Evolutionary conservation across 345 rosid species (phyloP), one percentile per base, ranked within the genome.

Genomic region (Syzygium aqueum): DNA sequence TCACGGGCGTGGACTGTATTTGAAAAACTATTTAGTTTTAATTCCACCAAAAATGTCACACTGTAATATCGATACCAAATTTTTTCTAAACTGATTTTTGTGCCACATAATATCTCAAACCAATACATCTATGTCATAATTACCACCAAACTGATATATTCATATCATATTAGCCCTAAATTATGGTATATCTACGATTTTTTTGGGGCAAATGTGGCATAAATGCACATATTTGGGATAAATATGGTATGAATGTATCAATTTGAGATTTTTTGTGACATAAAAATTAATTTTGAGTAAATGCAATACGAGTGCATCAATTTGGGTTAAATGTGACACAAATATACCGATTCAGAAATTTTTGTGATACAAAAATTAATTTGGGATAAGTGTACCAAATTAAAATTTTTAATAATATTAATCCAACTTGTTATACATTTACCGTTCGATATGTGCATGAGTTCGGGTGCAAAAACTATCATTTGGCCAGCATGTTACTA

Each of bases 261-360:
- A 54, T 22, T 54, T 54, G 23, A 54, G 27, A 22, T 54, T 25
- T 22, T 8, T 22, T 33, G 23, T 54, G 59, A 54, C 27, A 54
- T 54, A 22, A 21, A 54, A 3, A 54, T 54, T 54, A 54, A 56
- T 21, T 56, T 0, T 56, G 61, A 27, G n/a, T 22, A 56, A 56
- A 22, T 56, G 16, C 23, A 4, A 25, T 25, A 54, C 22, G 59
- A 54, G 27, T 54, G 27, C 59, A 22, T 27, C 2, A 8, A 1
- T 54, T 54, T 8, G 59, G 25, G 11, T 25, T 54, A 54, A 54
- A 54, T 5, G 22, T 21, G 11, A 0, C 0, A 0, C 0, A 1
- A 0, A 54, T 54, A 2, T 22, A 56, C 12, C 23, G 21, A 11
- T 56, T 56, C 23, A 11, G 5, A 56, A 33, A 33, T 33, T 33